phyloP scores from a whole-genome alignment of 148 eudicot genomes.

The Vaccinium darrowii region DNA sequence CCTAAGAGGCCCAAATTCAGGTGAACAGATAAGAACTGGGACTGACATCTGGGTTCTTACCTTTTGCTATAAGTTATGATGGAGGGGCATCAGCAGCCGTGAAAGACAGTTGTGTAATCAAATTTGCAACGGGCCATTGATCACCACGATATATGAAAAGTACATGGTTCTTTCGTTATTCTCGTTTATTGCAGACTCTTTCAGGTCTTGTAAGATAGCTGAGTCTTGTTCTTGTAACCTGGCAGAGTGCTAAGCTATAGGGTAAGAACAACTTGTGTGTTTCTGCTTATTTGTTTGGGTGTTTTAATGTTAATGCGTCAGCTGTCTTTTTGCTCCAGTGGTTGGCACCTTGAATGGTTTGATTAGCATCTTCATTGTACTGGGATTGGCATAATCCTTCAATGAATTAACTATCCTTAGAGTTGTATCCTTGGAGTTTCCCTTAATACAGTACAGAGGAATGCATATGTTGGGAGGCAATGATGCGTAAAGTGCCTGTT shows the following conservation, averaged over 20 bases:
- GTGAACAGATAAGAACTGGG: slow-evolving; percentile 20
- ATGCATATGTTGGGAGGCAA: background rate
- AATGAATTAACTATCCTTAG: background rate
- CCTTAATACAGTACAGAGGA: background rate
- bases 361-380: background rate
- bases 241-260: background rate
- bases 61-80: background rate
- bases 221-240: background rate
- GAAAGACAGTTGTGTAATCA: background rate
- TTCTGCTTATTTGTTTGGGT: background rate
- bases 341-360: background rate
- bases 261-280: background rate
- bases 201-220: slow-evolving; percentile 4
- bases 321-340: background rate
- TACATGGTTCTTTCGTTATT: background rate
- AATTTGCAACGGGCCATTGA: slow-evolving; percentile 5
- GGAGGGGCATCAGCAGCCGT: background rate
- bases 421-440: background rate
- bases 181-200: background rate
- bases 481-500: too few relatives aligned
- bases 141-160: background rate
- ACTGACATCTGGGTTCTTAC: background rate
- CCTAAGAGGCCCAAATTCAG: slow-evolving; percentile 57
- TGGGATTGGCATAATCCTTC: background rate
- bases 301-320: background rate